A percentile compares a stretch with the other conserved stretches of the same genome.
Conservation (phyloP, 2,329 filamentous ascomycete genomes). For the Fusarium brevicatenulatum region DNA sequence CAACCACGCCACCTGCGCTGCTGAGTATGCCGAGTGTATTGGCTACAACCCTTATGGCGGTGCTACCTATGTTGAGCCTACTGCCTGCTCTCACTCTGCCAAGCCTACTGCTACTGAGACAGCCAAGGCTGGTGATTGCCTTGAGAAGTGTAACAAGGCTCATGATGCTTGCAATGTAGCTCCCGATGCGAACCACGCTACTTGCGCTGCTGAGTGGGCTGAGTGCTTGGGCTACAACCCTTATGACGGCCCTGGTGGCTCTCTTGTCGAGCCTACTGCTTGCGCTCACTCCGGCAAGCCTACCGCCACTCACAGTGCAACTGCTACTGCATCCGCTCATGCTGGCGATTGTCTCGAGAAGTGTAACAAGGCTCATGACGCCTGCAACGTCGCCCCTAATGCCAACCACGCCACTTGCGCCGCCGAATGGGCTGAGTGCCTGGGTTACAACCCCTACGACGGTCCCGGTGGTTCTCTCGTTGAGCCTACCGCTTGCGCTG, state of each 20-base stretch:
- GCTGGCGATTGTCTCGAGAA: background rate
- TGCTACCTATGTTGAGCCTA: background rate
- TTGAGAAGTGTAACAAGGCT: background rate
- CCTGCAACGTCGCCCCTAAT: background rate
- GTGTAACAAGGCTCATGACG: background rate
- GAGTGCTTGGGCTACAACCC: constrained; percentile 11
- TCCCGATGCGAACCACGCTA: constrained; percentile 6
- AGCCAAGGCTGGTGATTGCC: background rate
- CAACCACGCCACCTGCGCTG: constrained; percentile 9
- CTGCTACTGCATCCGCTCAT: background rate
- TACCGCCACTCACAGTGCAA: background rate
- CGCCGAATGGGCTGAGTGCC: background rate
- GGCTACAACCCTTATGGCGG: constrained; percentile 2
- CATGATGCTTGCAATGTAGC: background rate
- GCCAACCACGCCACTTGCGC: constrained; percentile 15
- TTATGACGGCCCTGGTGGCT: background rate
- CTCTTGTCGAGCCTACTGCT: background rate
- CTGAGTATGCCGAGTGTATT: background rate
- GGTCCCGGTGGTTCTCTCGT: background rate
- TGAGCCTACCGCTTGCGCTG: background rate
- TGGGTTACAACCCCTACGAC: constrained; percentile 13
- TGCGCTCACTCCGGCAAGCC: background rate
- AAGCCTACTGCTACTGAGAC: background rate
- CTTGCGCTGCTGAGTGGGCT: background rate
- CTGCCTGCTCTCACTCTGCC: constrained; percentile 1